Evolutionary conservation across 345 rosid species (phyloP).

Genomic region (Salix viminalis): DNA sequence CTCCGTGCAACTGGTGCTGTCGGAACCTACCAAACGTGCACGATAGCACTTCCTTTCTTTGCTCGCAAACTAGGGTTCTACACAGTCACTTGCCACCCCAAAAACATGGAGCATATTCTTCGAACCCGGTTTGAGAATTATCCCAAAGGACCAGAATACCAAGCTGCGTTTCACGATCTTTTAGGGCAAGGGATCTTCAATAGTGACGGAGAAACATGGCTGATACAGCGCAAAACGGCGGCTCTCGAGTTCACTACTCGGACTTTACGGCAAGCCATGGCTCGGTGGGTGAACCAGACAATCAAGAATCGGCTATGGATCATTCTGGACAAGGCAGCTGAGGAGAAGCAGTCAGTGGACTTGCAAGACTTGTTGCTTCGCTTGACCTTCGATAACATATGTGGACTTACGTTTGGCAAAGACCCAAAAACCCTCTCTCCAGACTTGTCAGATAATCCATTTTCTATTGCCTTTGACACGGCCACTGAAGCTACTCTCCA

Average conservation of each 20-base stretch:
- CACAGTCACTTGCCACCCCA: conserved; percentile 86
- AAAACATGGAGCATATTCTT: conserved; percentile 78
- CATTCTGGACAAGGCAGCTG: conserved; percentile 56
- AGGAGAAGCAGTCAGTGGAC: conserved; percentile 46
- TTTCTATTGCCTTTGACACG: conserved; percentile 62
- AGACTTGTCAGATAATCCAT: conserved; percentile 69
- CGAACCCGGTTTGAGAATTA: conserved; percentile 79
- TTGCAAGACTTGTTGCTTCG: conserved; percentile 80
- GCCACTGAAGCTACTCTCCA: conserved; percentile 88
- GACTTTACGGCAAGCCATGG: conserved; percentile 88
- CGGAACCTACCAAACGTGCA: conserved; percentile 76
- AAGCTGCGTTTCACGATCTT: conserved; percentile 74
- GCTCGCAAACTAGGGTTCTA: conserved; percentile 71
- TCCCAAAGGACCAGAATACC: conserved; percentile 84
- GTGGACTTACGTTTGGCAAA: conserved; percentile 84
- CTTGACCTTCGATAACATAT: conserved; percentile 86
- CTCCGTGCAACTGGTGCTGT: conserved; percentile 62
- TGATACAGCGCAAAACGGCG: conserved; percentile 81
- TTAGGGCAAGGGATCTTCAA: conserved; percentile 87
- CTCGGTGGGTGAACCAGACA: conserved; percentile 84
- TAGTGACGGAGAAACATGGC: conserved; percentile 92
- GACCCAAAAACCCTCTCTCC: conserved; percentile 76
- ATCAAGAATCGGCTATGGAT: conserved; percentile 76
- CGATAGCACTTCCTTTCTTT: conserved; percentile 62
- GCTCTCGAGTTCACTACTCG: conserved; percentile 88